Conservation (phyloP, 257 asterid genomes). For the Solanum sejunctum region DNA sequence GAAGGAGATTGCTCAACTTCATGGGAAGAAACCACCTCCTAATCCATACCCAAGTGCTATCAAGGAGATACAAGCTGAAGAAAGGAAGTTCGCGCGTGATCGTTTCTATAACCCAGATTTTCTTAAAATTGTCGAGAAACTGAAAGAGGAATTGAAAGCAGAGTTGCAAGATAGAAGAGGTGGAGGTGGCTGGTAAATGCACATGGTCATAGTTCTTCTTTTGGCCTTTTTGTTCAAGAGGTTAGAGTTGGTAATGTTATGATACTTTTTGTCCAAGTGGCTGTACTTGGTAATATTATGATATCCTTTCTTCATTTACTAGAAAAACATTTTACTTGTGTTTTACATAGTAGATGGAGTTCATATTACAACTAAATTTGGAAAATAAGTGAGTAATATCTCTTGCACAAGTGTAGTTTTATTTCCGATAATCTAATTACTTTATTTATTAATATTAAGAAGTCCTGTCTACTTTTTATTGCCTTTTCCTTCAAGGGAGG, state of each 20-base stretch:
- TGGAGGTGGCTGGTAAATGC: constrained; percentile 5
- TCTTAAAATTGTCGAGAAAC: constrained; percentile 19
- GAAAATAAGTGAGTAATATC: background rate
- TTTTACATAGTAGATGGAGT: background rate
- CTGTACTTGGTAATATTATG: background rate
- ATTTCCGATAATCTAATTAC: background rate
- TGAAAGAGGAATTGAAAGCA: constrained; percentile 35
- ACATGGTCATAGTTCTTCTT: background rate
- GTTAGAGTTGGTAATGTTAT: background rate
- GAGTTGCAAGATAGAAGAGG: constrained; percentile 33
- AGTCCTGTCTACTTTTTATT: background rate
- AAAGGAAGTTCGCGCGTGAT: constrained; percentile 43
- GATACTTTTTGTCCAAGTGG: background rate
- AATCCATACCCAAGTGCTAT: constrained; percentile 72
- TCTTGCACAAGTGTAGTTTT: background rate
- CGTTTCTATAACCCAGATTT: constrained; percentile 40
- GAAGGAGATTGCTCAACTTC: constrained; percentile 55
- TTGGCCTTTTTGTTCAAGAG: background rate
- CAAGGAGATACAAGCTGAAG: constrained; percentile 63
- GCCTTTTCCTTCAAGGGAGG: background rate
- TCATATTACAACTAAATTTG: background rate
- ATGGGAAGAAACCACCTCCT: constrained; percentile 66
- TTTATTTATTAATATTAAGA: background rate
- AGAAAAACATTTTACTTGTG: background rate
- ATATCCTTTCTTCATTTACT: background rate